Base-by-base conservation (phyloP, 495 filamentous ascomycete species). In the Neurospora sp. region DNA sequence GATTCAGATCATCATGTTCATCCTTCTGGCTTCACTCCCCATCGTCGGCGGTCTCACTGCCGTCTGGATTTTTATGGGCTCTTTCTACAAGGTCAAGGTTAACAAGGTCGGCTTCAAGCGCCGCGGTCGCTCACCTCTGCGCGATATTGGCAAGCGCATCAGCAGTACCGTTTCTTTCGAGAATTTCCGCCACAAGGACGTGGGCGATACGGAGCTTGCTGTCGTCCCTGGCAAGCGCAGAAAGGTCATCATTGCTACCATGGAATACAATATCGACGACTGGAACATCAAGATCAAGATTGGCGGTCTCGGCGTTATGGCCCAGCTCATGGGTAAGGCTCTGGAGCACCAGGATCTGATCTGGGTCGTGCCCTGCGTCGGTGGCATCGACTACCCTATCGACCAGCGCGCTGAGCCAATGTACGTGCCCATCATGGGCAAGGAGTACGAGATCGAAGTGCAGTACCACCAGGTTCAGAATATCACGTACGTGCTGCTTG, bases 361-460 rank as follows among this genome's bases (percentile, higher is more conserved):
- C 73, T 92, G 90, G 90, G 90, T 92, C 10, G 89, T 92, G 42
- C 90, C 90, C n/a, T 92, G 90, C 78, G 90, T 92, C 38, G 90
- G 89, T 12, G 90, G 86, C 39, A 81, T 92, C 39, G 85, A 90
- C 14, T 92, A 92, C 73, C 90, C 89, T 0, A 77, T 84, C 6
- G 90, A 91, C 73, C 72, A 87, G 72, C 82, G 79, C 2, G 89
- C 86, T 0, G 89, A 91, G 70, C 85, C 89, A 0, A 92, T 92
- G 85, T 82, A 83, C 39, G 86, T 91, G 31, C 89, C 82, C 8
- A 88, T 92, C 14, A 79, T 92, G 18, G 90, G 85, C 20, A 86
- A 90, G 66, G 76, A 81, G 0, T 92, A 91, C 78, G 84, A 87
- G 73, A 85, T 92, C 69, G 83, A 86, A 70, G 86, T 91, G 5